Base-by-base conservation (phyloP, 1,284 basidiomycete genomes). In the Microbotryomycetes sp. region DNA sequence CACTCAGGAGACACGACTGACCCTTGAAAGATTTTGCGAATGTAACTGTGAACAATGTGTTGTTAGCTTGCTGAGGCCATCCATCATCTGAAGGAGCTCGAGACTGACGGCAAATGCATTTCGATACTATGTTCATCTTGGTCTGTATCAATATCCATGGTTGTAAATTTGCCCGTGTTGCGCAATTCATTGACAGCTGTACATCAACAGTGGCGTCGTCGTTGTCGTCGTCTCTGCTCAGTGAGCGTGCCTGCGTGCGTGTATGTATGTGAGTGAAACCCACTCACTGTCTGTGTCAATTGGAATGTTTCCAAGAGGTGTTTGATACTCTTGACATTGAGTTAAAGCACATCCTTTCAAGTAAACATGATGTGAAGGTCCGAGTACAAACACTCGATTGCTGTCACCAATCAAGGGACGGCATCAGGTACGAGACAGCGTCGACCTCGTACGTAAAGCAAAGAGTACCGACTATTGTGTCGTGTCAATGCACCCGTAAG, bases 61-160 rank as follows among this genome's bases (percentile, higher is more conserved):
- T n/a, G n/a, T n/a, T n/a, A n/a, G n/a, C n/a, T n/a, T n/a, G n/a
- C n/a, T n/a, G n/a, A n/a, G n/a, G n/a, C n/a, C n/a, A n/a, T n/a
- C n/a, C n/a, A n/a, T n/a, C n/a, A n/a, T n/a, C n/a, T 42, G 4
- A 19, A 31, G 16, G 12, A 30, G 3, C 4, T 9, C 2, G 6
- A 29, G 3, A 4, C 66, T 5, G 4, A 66, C 61, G 65, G 67
- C 1, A 67, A 59, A 29, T 69, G 67, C 90, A 99, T 94, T 78
- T 99, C 96, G 56, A 99, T 85, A 72, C 89, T 93, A 75, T 99
- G 96, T 72, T 99, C 96, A 46, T 88, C 89, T 75, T 94, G 90
- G 73, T 99, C 96, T 2, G 84, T 84, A 1, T 77, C 71, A 1
- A 80, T 68, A 19, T 78, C 78, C 85, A 97, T 87, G 25, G 81